A percentile compares a stretch with the other conserved stretches of the same genome.
These are phyloP conservation scores for Metarhizium sp. DNA, from an alignment of 2,329 filamentous ascomycete genomes.

Conservation along the genomic window DNA sequence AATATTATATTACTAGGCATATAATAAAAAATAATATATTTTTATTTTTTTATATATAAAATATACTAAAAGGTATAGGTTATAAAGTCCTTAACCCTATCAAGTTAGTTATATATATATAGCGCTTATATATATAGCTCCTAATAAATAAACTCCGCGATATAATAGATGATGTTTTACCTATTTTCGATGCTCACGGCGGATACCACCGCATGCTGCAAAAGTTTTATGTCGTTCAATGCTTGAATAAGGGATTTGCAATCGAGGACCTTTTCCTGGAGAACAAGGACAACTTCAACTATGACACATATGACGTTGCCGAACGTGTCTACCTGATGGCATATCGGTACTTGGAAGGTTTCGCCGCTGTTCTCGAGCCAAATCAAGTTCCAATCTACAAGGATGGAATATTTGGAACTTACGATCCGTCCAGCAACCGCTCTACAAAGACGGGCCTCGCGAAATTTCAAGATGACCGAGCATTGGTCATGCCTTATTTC, in stretches of 20 bases:
- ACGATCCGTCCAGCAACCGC: constrained; percentile 16
- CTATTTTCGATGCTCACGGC: constrained; percentile 16
- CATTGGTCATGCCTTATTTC: constrained; percentile 22
- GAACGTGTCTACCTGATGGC: constrained; percentile 11
- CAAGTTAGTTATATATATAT: no score
- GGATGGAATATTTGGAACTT: constrained; percentile 15
- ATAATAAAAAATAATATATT: no score
- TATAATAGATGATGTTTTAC: constrained; percentile 20
- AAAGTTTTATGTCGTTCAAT: constrained; percentile 1
- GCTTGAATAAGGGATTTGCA: constrained; percentile 9
- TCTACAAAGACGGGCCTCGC: constrained; percentile 15
- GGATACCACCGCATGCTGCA: constrained; percentile 13
- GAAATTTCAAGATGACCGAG: constrained; percentile 26
- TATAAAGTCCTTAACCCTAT: no score
- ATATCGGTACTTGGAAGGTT: no score
- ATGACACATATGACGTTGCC: constrained; percentile 18
- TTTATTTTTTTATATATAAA: no score
- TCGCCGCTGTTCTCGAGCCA: constrained; percentile 6
- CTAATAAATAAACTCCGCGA: no score
- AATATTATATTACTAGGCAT: no score
- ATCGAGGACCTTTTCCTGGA: constrained; percentile 2
- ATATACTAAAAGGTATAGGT: no score
- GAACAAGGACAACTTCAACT: constrained; percentile 10
- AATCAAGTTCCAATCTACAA: constrained; percentile 11
- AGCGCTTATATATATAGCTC: no score